Evolutionary conservation across 2,329 filamentous ascomycete species (phyloP), one percentile per base, ranked within the genome.

Genomic region (Apiospora kogelbergensis): DNA sequence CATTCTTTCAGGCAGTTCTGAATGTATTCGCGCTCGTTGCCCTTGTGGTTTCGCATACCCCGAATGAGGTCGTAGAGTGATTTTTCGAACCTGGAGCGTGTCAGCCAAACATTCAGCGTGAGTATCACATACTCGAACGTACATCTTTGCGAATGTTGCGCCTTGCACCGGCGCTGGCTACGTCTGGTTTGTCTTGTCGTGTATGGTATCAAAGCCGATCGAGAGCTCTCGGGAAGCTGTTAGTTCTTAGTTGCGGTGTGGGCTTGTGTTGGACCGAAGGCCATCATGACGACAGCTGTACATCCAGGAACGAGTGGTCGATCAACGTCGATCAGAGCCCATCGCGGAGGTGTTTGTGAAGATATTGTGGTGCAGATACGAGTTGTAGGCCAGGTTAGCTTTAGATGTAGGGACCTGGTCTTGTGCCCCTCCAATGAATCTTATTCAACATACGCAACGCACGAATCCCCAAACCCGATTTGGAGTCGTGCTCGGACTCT

Each of bases 11-110:
- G 84, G 77, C 91, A 94, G 80, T 93, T 91, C 78, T 97, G 92
- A 70, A 99, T 97, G 81, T 98, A 99, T 79, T 97, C 94, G 80
- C 92, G 93, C 83, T 99, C 96, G 78, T 91, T 92, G 76, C 95
- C 95, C 81, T 97, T 98, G 84, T 98, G 95, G 80, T 95, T 96
- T 74, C 96, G 91, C 78, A 99, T 85, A 76, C 96, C 96, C 82
- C 95, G 90, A 77, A 99, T 99, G 85, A 99, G 95, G 89, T 98
- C 95, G 82, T 98, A 97, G 24, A 99, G 89, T 53, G 96, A 98
- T 83, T 99, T 99, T 82, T 99, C 96, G 84, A 99, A 99, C 96
- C 95, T 98, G 72, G 22, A 33, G 46, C 26, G 9, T 13, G 26
- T 65, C 26, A 65, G 63, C 41, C 7, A 26, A 37, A 37, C 26